Conservation (phyloP, 2,329 filamentous ascomycete species). For the Periconia macrospinosa region DNA sequence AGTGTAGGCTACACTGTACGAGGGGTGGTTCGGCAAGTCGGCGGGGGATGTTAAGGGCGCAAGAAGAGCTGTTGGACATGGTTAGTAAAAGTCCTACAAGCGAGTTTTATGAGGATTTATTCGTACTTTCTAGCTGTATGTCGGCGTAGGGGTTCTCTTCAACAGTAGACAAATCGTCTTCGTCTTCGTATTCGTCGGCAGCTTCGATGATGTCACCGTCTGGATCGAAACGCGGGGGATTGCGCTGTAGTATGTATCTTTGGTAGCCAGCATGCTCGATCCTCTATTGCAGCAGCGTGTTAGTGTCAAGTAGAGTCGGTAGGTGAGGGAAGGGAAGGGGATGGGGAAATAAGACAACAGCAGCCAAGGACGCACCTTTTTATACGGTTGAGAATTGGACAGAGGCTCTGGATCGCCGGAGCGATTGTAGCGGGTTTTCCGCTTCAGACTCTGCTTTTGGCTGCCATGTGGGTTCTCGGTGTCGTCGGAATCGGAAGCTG, state of each 20-base stretch:
- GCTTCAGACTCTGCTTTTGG: constrained; percentile 78
- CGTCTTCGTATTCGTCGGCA: constrained; percentile 70
- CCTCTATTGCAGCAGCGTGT: constrained; percentile 51
- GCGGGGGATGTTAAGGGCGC: constrained; percentile 74
- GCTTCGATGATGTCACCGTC: constrained; percentile 77
- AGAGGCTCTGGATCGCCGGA: constrained; percentile 65
- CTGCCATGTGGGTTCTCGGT: constrained; percentile 71
- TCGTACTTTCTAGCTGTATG: constrained; percentile 69
- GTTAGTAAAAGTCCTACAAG: constrained; percentile 24
- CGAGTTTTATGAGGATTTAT: background rate
- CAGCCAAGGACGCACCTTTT: constrained; percentile 58
- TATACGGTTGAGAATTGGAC: constrained; percentile 68
- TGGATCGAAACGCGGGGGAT: constrained; percentile 72
- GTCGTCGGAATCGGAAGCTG: constrained; percentile 79
- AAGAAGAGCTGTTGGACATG: constrained; percentile 62
- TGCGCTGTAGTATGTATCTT: constrained; percentile 73
- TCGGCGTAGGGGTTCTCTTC: constrained; percentile 75
- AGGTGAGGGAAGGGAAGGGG: background rate
- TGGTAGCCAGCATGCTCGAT: constrained; percentile 74
- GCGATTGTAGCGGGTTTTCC: constrained; percentile 70
- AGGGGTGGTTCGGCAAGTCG: constrained; percentile 74
- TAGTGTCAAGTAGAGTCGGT: constrained; percentile 3
- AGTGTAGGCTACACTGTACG: constrained; percentile 72
- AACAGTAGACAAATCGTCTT: constrained; percentile 60
- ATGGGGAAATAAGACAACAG: background rate